Percentiles rank a stretch among this genome's conserved stretches.
These are phyloP conservation scores for Coniochaeta sp. DNA, from an alignment of 2,329 filamentous ascomycete species.

Conservation along the genomic window DNA sequence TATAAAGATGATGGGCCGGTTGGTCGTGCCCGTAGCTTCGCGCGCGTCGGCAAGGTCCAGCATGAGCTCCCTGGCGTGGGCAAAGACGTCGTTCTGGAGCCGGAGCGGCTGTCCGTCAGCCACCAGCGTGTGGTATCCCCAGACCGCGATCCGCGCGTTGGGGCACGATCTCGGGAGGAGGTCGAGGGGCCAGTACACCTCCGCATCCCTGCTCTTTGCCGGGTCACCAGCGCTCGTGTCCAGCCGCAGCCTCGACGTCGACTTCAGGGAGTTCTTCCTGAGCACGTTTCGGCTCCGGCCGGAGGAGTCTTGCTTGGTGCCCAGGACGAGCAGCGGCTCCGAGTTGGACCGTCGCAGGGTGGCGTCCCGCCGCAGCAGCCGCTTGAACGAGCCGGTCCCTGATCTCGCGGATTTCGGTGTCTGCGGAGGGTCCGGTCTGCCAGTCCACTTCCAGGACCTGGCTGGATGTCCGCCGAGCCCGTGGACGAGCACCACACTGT, in stretches of 20 bases:
- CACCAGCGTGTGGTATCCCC: conserved; percentile 21
- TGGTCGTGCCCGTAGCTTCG: conserved; percentile 5
- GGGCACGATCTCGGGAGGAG: conserved; percentile 22
- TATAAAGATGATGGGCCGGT: conserved; percentile 19
- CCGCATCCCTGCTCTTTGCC: conserved; percentile 4
- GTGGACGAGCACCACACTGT: conserved; percentile 23
- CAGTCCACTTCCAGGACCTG: conserved; percentile 17
- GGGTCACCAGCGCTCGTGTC: conserved; percentile 4
- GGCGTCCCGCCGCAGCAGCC: conserved; percentile 9
- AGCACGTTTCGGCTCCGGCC: conserved; percentile 8
- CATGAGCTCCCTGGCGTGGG: conserved; percentile 19
- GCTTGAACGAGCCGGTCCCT: conserved; percentile 4
- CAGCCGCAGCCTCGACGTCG: conserved; percentile 13
- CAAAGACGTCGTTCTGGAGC: conserved; percentile 20
- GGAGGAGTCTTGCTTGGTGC: conserved; percentile 4
- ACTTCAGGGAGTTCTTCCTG: conserved; percentile 17
- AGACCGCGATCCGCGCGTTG: conserved; percentile 19
- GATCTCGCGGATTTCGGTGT: conserved; percentile 8
- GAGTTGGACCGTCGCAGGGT: conserved; percentile 13
- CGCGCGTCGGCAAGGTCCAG: conserved; percentile 16
- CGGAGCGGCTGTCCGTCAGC: conserved; percentile 16
- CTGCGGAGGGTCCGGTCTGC: conserved; percentile 5
- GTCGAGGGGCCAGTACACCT: conserved; percentile 22
- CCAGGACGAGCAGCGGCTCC: conserved; percentile 10
- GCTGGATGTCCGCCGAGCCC: conserved; percentile 24